Percentiles rank a stretch among this genome's conserved stretches.
Conservation (phyloP, 345 rosid species). For the Arabis alpina region DNA sequence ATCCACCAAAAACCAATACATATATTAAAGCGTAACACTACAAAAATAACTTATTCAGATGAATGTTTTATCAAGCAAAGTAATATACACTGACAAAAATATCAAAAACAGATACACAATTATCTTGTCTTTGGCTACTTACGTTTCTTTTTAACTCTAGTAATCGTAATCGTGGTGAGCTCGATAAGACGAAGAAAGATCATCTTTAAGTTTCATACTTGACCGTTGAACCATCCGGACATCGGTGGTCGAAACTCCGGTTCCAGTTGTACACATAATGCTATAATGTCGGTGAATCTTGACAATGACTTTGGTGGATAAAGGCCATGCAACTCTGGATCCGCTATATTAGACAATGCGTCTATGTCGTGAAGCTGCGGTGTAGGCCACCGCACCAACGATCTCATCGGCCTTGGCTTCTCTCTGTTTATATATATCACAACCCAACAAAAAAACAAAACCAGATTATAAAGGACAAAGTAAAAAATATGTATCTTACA, state of each 20-base stretch:
- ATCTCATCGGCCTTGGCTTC: conserved; percentile 68
- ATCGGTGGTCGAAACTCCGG: conserved; percentile 83
- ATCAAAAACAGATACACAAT: too few relatives aligned
- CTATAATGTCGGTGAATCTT: conserved; percentile 76
- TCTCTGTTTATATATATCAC: conserved; percentile 51
- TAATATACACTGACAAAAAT: too few relatives aligned
- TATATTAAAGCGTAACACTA: too few relatives aligned
- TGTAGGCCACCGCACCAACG: conserved; percentile 78
- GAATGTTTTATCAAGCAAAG: too few relatives aligned
- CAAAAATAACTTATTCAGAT: too few relatives aligned
- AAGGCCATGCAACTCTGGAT: conserved; percentile 89
- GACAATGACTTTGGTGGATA: conserved; percentile 88
- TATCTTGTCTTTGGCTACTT: not conserved
- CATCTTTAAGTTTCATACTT: conserved; percentile 46
- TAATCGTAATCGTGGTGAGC: conserved; percentile 39
- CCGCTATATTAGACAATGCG: conserved; percentile 75
- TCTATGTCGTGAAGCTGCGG: conserved; percentile 82
- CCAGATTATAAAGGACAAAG: not conserved
- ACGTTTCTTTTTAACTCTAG: conserved; percentile 14
- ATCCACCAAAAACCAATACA: too few relatives aligned
- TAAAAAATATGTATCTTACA: too few relatives aligned
- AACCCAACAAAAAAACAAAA: not conserved
- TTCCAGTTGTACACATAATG: conserved; percentile 82
- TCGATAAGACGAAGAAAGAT: conserved; percentile 38
- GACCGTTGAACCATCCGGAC: conserved; percentile 54